Conservation (phyloP, 192 early-diverging fungal genomes). For the Coemansia sp. region DNA sequence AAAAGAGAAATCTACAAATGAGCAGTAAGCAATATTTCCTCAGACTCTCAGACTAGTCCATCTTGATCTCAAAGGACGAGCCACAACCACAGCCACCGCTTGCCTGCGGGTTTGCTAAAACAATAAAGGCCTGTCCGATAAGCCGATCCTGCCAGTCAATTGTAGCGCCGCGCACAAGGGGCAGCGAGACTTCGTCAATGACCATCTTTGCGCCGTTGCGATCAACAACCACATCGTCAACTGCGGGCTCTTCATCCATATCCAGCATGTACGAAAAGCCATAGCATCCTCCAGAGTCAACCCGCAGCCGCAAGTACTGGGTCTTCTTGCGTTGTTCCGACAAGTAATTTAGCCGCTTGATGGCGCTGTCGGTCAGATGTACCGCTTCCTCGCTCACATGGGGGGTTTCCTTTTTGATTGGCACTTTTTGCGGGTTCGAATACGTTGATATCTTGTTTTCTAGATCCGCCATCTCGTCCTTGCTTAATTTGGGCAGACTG, state of each 20-base stretch:
- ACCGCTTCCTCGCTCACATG: conserved; percentile 24
- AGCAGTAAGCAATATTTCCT: not conserved
- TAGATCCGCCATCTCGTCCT: conserved; percentile 19
- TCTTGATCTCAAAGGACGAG: conserved; percentile 67
- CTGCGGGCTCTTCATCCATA: conserved; percentile 62
- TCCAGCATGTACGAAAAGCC: conserved; percentile 85
- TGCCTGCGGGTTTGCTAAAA: conserved; percentile 75
- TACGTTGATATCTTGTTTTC: conserved; percentile 30
- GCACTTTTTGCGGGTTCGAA: not conserved
- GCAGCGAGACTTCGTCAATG: conserved; percentile 71
- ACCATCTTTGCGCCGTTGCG: conserved; percentile 71
- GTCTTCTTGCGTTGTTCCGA: conserved; percentile 45
- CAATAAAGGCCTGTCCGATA: conserved; percentile 77
- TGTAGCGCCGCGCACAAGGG: conserved; percentile 70
- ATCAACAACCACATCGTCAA: conserved; percentile 74
- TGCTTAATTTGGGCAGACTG: conserved; percentile 36
- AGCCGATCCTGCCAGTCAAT: conserved; percentile 80
- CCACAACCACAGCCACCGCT: conserved; percentile 71
- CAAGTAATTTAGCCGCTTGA: conserved; percentile 37
- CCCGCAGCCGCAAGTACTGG: conserved; percentile 67
- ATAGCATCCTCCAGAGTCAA: conserved; percentile 87
- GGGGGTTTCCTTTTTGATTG: not conserved
- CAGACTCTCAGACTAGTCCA: conserved; percentile 27
- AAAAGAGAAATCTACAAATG: not conserved
- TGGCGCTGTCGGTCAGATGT: conserved; percentile 44